Base-by-base conservation (phyloP, 768 basidiomycete genomes). In the Mycena venus region DNA sequence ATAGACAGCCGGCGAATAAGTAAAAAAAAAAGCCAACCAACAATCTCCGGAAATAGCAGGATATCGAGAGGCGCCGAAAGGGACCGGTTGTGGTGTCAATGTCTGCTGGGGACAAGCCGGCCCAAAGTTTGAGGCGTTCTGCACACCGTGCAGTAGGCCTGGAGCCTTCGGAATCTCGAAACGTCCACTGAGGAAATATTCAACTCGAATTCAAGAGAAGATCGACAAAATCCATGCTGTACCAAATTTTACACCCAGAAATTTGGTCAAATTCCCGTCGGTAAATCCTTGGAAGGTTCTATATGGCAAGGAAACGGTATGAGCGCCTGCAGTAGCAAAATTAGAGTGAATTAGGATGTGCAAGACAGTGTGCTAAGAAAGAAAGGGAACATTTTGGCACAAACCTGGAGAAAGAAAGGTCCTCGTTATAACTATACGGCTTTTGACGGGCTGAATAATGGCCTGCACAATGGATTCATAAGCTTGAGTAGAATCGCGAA, bases 21-120 rank as follows among this genome's bases (percentile, higher is more conserved):
- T n/a, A n/a, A 27, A 27, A 12, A 19, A 21, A 21, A 12, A 36
- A 9, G 42, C 11, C 1, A 17, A 61, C 60, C 4, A 3, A 70
- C 68, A 70, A n/a, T 62, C 49, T 32, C 62, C 68, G 6, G 68
- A 70, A 23, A 62, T 53, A 2, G 32, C 27, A 5, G 47, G 58
- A 11, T 51, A 61, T 31, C 19, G 21, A 23, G 36, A 1, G 27
- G 2, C 23, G 14, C 29, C 19, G 27, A 47, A 32, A 31, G 62
- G 62, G 15, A 40, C 8, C 11, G 68, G 60, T 15, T 36, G 14
- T 27, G 69, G n/a, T 17, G 51, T 42, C 2, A 64, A 10, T 19
- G 21, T n/a, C 31, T 70, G 69, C 53, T 70, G 69, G 2, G 69
- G 69, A 34, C 69, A 70, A 9, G 67, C 51, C 3, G 69, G 69